phyloP scores from a whole-genome alignment of 2,329 filamentous ascomycete species.

The Helotiales sp. region DNA sequence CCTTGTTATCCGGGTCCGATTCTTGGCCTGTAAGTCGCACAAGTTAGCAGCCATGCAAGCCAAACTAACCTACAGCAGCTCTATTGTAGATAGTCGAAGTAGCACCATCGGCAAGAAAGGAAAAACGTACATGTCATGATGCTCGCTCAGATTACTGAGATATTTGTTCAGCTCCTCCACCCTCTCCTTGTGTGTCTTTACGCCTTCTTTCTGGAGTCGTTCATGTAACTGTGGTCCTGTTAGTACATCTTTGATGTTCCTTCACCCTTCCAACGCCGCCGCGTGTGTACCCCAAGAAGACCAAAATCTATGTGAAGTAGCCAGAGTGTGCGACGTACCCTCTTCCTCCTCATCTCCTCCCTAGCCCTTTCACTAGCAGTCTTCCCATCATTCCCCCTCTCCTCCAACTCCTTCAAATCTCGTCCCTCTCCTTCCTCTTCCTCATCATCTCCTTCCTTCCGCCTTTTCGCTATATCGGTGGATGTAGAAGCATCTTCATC shows the following conservation, averaged over 20 bases:
- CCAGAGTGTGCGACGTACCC: slow-evolving; percentile 55
- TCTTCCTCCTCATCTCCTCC: slow-evolving; percentile 78
- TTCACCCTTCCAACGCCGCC: not conserved
- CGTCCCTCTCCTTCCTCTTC: slow-evolving; percentile 20
- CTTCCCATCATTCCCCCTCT: slow-evolving; percentile 51
- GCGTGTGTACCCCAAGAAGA: not conserved
- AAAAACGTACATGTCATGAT: slow-evolving; percentile 78
- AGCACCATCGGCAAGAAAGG: not conserved
- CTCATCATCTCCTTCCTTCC: not conserved
- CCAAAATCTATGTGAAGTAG: slow-evolving; percentile 6
- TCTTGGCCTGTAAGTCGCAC: slow-evolving; percentile 14
- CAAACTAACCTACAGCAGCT: not conserved
- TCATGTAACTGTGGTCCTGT: slow-evolving; percentile 66
- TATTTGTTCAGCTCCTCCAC: slow-evolving; percentile 96
- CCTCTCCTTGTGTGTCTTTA: slow-evolving; percentile 95
- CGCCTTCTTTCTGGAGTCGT: slow-evolving; percentile 72
- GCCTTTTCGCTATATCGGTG: not conserved
- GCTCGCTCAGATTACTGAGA: slow-evolving; percentile 86
- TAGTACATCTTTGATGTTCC: too few species aligned
- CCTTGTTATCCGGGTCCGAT: slow-evolving; percentile 24
- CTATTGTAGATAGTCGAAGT: not conserved
- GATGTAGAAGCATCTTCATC: slow-evolving; percentile 28
- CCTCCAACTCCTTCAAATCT: slow-evolving; percentile 32
- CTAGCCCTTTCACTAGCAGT: slow-evolving; percentile 82
- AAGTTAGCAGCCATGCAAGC: not conserved